Evolutionary conservation across 768 basidiomycete genomes (phyloP), one percentile per base, ranked within the genome.

Genomic region (Tricholoma bakamatsutake): DNA sequence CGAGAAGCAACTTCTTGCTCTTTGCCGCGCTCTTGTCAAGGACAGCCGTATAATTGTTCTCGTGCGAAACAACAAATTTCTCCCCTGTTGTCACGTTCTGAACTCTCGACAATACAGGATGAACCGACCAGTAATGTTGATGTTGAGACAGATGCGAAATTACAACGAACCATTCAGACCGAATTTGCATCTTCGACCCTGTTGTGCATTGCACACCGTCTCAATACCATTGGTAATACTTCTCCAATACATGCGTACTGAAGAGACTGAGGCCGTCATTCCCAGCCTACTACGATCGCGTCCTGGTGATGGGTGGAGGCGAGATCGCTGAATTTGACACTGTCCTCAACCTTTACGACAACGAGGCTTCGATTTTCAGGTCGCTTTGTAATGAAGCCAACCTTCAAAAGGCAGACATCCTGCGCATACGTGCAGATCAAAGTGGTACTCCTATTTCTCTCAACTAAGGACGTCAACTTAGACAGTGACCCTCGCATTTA

Each of bases 261-360:
- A 64, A 18, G 48, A 47, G 34, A 40, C 27, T 18, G 13, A 52
- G 49, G 1, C 58, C 13, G 17, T 12, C 30, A 11, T 4, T 17
- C 57, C 2, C 46, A 82, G 82, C 76, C 0, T 80, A 87, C 62
- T 88, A 84, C 59, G 85, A 88, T 62, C 76, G 82, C 18, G 76
- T 90, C 18, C 70, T 91, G 15, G 87, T 90, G 45, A 86, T 92
- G 84, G 82, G 87, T 60, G 70, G 75, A 27, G 88, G 90, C 3
- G 62, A 71, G 31, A 80, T 89, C 3, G 84, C 82, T 9, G 88
- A 90, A 67, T 88, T 82, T 63, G 88, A 89, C 68, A 84, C 85
- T 1, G 88, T 89, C 3, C 73, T 86, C 40, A 78, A 76, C 57
- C 78, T 90, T 3, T 83, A 82, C 61, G 80, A 85, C 64, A 76